Conservation (phyloP, 2,329 filamentous ascomycete genomes). For the Hypoxylon sp. region DNA sequence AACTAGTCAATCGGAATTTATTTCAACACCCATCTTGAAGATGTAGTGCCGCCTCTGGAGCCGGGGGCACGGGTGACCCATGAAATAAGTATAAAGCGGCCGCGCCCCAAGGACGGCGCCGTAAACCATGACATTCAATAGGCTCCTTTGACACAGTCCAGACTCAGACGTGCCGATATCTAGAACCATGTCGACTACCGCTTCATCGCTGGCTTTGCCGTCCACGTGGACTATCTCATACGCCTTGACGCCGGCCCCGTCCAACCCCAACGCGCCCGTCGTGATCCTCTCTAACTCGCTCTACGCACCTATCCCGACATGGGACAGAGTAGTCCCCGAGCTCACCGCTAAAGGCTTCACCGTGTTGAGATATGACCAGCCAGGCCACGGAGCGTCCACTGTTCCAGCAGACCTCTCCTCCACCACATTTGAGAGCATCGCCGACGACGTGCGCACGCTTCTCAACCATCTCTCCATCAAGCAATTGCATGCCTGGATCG, state of each 20-base stretch:
- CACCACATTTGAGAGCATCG: slow-evolving; percentile 51
- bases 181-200: not conserved
- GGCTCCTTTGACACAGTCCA: too few relatives aligned
- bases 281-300: slow-evolving; percentile 53
- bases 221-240: slow-evolving; percentile 15
- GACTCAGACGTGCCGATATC: too few relatives aligned
- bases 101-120: too few relatives aligned
- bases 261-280: not conserved
- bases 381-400: slow-evolving; percentile 52
- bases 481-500: slow-evolving; percentile 52
- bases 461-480: slow-evolving; percentile 45
- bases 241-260: slow-evolving; percentile 40
- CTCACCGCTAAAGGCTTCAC: slow-evolving; percentile 49
- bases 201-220: slow-evolving; percentile 1
- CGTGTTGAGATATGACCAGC: slow-evolving; percentile 54
- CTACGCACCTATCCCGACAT: slow-evolving; percentile 47
- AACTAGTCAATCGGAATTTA: too few relatives aligned
- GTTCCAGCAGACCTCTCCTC: slow-evolving; percentile 45
- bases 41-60: too few relatives aligned
- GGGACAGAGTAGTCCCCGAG: slow-evolving; percentile 50
- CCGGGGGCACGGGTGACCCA: too few relatives aligned
- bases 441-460: slow-evolving; percentile 49
- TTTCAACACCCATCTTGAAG: too few relatives aligned
- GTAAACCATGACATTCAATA: too few relatives aligned
- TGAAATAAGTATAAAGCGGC: too few relatives aligned